A percentile compares a stretch with the other conserved stretches of the same genome.
Evolutionary conservation across 2,329 filamentous ascomycete species (phyloP).

Genomic region (Penicillium sp.): DNA sequence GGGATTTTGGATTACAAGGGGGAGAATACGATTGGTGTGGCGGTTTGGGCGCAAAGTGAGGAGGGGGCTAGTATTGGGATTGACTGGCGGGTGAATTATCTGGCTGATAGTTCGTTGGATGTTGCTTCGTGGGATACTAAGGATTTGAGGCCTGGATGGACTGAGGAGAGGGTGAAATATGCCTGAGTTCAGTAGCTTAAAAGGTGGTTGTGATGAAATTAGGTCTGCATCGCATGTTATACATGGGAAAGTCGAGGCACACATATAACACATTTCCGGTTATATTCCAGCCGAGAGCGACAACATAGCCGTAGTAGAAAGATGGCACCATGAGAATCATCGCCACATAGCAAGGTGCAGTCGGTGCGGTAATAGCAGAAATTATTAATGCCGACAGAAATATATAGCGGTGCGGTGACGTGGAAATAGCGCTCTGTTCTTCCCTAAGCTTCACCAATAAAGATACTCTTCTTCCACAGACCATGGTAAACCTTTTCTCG

Average conservation of each 20-base stretch:
- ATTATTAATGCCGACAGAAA: constrained; percentile 67
- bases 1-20: constrained; percentile 59
- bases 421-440: constrained; percentile 61
- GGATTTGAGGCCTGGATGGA: constrained; percentile 54
- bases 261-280: no score
- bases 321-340: constrained; percentile 71
- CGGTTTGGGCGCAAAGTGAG: constrained; percentile 58
- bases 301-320: constrained; percentile 65
- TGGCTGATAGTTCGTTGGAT: constrained; percentile 52
- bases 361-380: constrained; percentile 59
- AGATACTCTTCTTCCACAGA: no score
- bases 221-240: no score
- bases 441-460: no score
- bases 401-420: constrained; percentile 58
- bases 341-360: constrained; percentile 62
- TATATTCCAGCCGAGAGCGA: constrained; percentile 55
- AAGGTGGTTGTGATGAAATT: no score
- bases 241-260: no score
- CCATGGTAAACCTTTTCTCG: no score
- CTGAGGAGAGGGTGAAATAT: constrained; percentile 35
- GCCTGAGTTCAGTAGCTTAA: constrained; percentile 12
- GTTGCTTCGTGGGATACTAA: constrained; percentile 46
- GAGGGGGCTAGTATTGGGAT: constrained; percentile 51
- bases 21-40: constrained; percentile 56
- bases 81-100: constrained; percentile 54